Evolutionary conservation across 2,329 filamentous ascomycete species (phyloP), one percentile per base, ranked within the genome.

Genomic region (Alternaria dauci): DNA sequence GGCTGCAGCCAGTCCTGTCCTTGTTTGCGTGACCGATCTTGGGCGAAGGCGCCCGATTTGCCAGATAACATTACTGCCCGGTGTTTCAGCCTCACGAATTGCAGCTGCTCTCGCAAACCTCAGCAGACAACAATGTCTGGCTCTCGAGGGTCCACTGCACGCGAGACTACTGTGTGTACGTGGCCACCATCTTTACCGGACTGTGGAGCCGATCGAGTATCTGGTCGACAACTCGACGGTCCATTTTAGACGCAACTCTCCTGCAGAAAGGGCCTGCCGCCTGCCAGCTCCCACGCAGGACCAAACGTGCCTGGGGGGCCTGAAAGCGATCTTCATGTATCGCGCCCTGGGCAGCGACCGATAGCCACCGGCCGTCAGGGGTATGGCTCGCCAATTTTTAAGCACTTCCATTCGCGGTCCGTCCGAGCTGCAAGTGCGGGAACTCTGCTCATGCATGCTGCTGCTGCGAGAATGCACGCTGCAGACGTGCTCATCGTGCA

Each of bases 401-500:
- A 53, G 56, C 60, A 61, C 62, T 65, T 34, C 66, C 63, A 60
- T 68, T 71, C 65, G 63, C 60, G 67, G 70, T 69, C 58, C 58
- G 62, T 59, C 56, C 52, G 53, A 47, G 51, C 59, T 59, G 59
- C 65, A 58, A 57, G 59, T 66, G 65, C 69, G 71, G 69, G 65
- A 65, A 65, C 65, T 59, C 59, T 63, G 68, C 65, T 69, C 68
- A 70, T 72, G 70, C 68, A 71, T 58, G 62, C 65, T 68, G 55
- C 65, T 68, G 55, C 59, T 68, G 65, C 55, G 60, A 65, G 62
- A 64, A 74, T 69, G 65, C 71, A 71, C 67, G 56, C 68, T 69
- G 70, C 71, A 71, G 67, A 59, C 52, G 50, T 61, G 60, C 57
- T 62, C 65, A 58, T 55, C 60, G 66, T 76, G 74, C 71, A 75